phyloP scores from a whole-genome alignment of 148 eudicot species.

The Hydrangea macrophylla region DNA sequence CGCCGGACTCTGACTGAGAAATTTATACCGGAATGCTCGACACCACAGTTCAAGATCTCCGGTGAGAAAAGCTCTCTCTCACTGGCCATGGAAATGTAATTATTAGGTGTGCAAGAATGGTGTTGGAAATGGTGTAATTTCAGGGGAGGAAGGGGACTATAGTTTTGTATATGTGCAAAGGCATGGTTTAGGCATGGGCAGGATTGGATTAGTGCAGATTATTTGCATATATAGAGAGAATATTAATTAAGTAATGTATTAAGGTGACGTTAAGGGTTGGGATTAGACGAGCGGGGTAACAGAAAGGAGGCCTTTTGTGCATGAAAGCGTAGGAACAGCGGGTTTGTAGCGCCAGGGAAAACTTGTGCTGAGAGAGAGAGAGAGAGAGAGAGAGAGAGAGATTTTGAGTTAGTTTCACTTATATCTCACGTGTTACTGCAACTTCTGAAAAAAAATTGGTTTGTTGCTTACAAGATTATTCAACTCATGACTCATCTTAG shows the following conservation, averaged over 20 bases:
- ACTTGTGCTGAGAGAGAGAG: no score
- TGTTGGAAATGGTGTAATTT: no score
- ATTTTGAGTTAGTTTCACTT: no score
- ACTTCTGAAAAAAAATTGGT: no score
- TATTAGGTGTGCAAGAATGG: no score
- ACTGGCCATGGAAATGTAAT: slow-evolving; percentile 23
- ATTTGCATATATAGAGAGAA: no score
- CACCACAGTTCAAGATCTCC: slow-evolving; percentile 53
- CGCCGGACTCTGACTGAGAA: slow-evolving; percentile 57
- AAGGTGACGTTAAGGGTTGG: not conserved
- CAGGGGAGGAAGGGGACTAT: not conserved
- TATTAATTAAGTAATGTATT: no score
- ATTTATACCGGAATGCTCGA: slow-evolving; percentile 44
- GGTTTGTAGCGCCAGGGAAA: slow-evolving; percentile 16
- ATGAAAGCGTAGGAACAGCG: slow-evolving; percentile 21
- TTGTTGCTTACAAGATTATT: no score
- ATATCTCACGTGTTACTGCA: no score
- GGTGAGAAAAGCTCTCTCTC: slow-evolving; percentile 45
- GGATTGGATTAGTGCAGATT: no score
- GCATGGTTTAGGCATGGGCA: slow-evolving; percentile 3
- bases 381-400: no score
- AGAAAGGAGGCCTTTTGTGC: slow-evolving; percentile 17
- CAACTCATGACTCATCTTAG: no score
- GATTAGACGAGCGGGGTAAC: not conserved
- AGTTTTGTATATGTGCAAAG: not conserved